Evolutionary conservation across 345 rosid genomes (phyloP).

Genomic region (Ricinus communis): DNA sequence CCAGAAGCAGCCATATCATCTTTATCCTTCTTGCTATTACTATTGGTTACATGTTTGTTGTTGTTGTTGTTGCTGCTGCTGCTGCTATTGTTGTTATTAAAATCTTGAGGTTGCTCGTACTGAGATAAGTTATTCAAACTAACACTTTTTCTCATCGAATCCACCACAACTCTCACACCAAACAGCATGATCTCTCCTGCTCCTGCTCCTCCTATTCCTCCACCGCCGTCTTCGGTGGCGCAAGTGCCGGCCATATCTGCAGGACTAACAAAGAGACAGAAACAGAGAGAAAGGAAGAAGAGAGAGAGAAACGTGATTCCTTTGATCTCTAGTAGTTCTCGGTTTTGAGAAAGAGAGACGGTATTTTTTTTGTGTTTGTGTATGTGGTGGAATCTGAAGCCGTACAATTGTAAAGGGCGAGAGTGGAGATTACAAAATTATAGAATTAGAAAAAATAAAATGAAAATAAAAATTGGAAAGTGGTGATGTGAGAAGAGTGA

Average conservation of each 20-base stretch:
- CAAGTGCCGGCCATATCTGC: conserved; percentile 30
- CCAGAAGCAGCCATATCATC: conserved; percentile 39
- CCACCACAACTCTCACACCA: conserved; percentile 87
- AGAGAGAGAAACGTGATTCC: not conserved
- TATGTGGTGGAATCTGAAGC: conserved; percentile 12
- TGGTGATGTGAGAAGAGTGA: conserved; percentile 9
- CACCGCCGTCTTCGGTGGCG: conserved; percentile 28
- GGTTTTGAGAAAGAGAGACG: not conserved
- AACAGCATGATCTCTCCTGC: conserved; percentile 80
- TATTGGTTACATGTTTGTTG: too few species aligned
- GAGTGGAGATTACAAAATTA: not conserved
- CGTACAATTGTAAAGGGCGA: conserved; percentile 24
- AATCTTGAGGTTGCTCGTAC: conserved; percentile 54
- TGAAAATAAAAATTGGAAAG: conserved; percentile 9
- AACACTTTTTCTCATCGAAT: conserved; percentile 88
- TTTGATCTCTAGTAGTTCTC: not conserved
- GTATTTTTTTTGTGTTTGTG: too few species aligned
- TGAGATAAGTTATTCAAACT: conserved; percentile 82
- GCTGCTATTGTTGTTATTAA: not conserved
- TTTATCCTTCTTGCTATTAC: too few species aligned
- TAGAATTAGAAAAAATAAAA: not conserved
- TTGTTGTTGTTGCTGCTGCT: not conserved
- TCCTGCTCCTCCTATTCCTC: not conserved
- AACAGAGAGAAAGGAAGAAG: not conserved
- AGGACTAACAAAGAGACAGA: not conserved